A percentile compares a stretch with the other conserved stretches of the same genome.
phyloP scores from a whole-genome alignment of 2,329 filamentous ascomycete genomes.

The Trichoderma simmonsii region DNA sequence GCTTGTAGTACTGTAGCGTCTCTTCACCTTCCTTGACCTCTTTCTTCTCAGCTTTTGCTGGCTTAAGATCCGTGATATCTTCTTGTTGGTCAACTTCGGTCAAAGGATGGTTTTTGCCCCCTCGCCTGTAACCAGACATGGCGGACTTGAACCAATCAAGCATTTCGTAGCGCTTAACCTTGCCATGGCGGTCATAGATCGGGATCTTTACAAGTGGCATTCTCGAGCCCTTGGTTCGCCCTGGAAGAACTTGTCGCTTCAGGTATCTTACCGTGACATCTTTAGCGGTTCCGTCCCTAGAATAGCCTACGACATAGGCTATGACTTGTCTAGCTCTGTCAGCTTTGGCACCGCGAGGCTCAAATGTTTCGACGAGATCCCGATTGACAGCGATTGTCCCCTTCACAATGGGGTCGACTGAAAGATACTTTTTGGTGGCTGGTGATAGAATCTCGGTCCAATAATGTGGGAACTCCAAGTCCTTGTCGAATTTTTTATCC shows the following conservation, averaged over 20 bases:
- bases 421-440: constrained; percentile 71
- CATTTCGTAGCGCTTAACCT: constrained; percentile 70
- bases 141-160: constrained; percentile 86
- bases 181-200: constrained; percentile 72
- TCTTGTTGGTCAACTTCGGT: constrained; percentile 77
- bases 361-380: constrained; percentile 70
- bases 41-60: constrained; percentile 70
- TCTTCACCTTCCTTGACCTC: constrained; percentile 71
- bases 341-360: constrained; percentile 78
- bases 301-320: constrained; percentile 82
- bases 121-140: constrained; percentile 67
- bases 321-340: constrained; percentile 87
- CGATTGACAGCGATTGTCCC: constrained; percentile 67
- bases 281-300: constrained; percentile 82
- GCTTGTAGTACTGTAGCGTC: constrained; percentile 84
- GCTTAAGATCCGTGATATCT: constrained; percentile 71
- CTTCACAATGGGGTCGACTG: constrained; percentile 73
- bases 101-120: constrained; percentile 46
- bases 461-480: constrained; percentile 81
- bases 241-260: constrained; percentile 75
- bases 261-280: constrained; percentile 93
- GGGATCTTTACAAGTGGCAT: constrained; percentile 77
- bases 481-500: constrained; percentile 61
- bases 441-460: constrained; percentile 91
- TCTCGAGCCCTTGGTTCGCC: constrained; percentile 82